Evolutionary conservation across 148 eudicot species (phyloP), one percentile per base, ranked within the genome.

Genomic region (Spergularia bocconei): DNA sequence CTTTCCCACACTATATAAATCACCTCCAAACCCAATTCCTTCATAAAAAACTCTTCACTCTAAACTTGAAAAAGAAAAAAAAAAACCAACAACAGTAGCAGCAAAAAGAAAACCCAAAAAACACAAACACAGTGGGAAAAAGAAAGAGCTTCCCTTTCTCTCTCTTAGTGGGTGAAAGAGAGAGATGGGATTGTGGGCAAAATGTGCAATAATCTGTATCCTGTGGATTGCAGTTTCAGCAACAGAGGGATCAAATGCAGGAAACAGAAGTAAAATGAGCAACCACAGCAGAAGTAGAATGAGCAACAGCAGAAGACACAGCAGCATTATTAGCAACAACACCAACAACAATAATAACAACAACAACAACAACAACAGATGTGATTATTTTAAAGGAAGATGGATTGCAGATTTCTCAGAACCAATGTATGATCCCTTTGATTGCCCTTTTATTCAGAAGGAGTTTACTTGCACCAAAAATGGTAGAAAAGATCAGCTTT

Each of bases 381-480:
- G 91, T 83, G 85, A 88, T 77, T 81, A 82, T 54, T 88, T 77
- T 79, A 78, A 80, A 57, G 90, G 92, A 23, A 87, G 89, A 7
- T 88, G 92, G 92, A 80, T 85, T 13, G 82, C 67, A 10, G 87
- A 80, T 44, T 76, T 80, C 38, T 83, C 88, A 41, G 62, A 44
- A 50, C 90, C 85, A n/a, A 59, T 76, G 11, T 88, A 88, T 55
- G 67, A 85, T 69, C 74, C 65, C 66, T 16, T 78, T 11, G 33
- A 64, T 3, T 88, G 92, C 54, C 85, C 86, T 6, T 87, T 88
- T 79, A 83, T 88, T 55, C 82, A 85, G 50, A 77, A 67, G 19
- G 88, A 86, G 74, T 87, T 88, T 72, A 85, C 77, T 50, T 88
- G 92, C 71, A 78, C 74, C 48, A 80, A 63, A 17, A 88, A 88